Conservation (phyloP, 495 filamentous ascomycete genomes). For the Trichoderma virens region DNA sequence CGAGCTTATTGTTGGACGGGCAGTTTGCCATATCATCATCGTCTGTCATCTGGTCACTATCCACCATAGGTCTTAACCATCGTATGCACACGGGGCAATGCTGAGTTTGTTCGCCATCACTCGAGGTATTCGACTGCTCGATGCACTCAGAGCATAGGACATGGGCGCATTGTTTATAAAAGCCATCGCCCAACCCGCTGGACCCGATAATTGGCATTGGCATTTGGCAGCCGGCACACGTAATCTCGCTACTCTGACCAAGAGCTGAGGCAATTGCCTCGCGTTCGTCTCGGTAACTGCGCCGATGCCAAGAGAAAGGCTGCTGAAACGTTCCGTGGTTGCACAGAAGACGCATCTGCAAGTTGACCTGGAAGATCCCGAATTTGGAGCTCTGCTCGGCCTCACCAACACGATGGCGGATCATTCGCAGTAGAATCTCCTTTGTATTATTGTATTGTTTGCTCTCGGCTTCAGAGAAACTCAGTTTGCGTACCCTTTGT, state of each 20-base stretch:
- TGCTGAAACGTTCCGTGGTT: constrained; percentile 40
- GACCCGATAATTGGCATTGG: constrained; percentile 20
- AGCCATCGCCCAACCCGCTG: constrained; percentile 13
- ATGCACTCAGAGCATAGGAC: constrained; percentile 26
- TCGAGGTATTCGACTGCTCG: constrained; percentile 9
- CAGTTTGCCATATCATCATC: background rate
- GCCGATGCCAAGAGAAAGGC: constrained; percentile 27
- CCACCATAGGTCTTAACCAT: background rate
- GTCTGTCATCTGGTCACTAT: background rate
- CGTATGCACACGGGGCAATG: constrained; percentile 18
- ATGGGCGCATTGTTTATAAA: constrained; percentile 24
- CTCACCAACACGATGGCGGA: constrained; percentile 23
- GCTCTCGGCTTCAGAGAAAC: constrained; percentile 23
- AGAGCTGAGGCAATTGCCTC: constrained; percentile 18
- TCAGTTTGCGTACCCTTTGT: constrained; percentile 14
- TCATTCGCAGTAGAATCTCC: constrained; percentile 23
- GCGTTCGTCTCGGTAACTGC: constrained; percentile 18
- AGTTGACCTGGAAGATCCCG: constrained; percentile 32
- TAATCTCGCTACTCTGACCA: constrained; percentile 16
- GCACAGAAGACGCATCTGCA: constrained; percentile 38
- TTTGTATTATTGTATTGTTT: constrained; percentile 26
- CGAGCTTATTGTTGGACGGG: background rate
- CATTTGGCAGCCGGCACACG: constrained; percentile 20
- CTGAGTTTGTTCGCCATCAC: background rate
- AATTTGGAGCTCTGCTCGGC: constrained; percentile 19